Base-by-base conservation (phyloP, 2,329 filamentous ascomycete genomes). In the Trichophyton mentagrophytes region DNA sequence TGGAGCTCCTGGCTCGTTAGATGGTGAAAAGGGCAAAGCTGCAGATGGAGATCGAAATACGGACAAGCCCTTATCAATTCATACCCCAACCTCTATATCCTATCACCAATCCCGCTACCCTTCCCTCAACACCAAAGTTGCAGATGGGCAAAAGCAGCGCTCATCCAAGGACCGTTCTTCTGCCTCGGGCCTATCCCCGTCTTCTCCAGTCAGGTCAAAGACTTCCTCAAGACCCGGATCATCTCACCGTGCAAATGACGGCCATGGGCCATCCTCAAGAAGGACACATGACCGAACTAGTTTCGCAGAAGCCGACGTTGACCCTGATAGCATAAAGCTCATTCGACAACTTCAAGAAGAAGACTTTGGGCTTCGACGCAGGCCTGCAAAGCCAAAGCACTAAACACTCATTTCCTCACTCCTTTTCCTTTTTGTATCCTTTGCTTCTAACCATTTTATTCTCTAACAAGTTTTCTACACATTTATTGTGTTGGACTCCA, bases 171-270 rank as follows among this genome's bases (percentile, higher is more conserved):
- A 33, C n/a, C 27, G 13, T n/a, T 64, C 65, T 5, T 64, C 68
- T 22, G 60, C 56, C 9, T 60, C 61, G 27, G 57, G 62, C 7
- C 58, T 59, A 8, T 57, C 60, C n/a, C 62, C 64, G 3, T 62
- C 64, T 6, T 57, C 66, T 46, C 58, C 58, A 47, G 20, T 57
- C n/a, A 20, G 25, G 62, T 66, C 68, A 25, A 74, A 74, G 64
- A 72, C 72, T 61, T 42, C 62, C 15, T 73, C 70, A n/a, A 67
- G 71, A 5, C 69, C 67, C 60, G 63, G 67, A 30, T 72, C 72
- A 63, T 81, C 70, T 64, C 79, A 69, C 61, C 65, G 83, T 81
- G 57, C 79, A 80, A 57, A 77, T 74, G 64, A 82, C 77, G 51
- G 82, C 68, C 60, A 77, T 3, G 57, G 57, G 2, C 15, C 30